A percentile compares a stretch with the other conserved stretches of the same genome.
These are phyloP conservation scores for Alternaria infectoria DNA, from an alignment of 2,329 filamentous ascomycete genomes.

Conservation along the genomic window DNA sequence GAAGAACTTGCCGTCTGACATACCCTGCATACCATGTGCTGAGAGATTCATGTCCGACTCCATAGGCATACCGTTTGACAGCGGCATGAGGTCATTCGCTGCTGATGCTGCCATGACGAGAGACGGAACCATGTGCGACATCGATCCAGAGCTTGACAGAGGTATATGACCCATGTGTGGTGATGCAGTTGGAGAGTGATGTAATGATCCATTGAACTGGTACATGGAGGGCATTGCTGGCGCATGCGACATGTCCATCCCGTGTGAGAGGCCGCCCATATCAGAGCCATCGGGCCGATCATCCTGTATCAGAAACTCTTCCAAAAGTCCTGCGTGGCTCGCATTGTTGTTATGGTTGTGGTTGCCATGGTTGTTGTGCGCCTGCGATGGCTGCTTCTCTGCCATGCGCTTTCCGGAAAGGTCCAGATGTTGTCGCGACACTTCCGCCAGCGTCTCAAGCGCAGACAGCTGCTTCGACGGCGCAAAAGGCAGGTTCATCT, in stretches of 20 bases:
- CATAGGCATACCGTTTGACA: slow-evolving; percentile 41
- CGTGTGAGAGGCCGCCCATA: slow-evolving; percentile 31
- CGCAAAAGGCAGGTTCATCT: slow-evolving; percentile 52
- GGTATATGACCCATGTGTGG: slow-evolving; percentile 44
- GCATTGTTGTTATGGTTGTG: slow-evolving; percentile 19
- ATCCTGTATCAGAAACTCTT: slow-evolving; percentile 49
- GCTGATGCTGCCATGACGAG: slow-evolving; percentile 51
- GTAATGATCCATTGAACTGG: slow-evolving; percentile 46
- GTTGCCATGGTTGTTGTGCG: slow-evolving; percentile 12
- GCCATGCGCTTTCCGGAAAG: slow-evolving; percentile 54
- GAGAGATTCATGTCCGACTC: slow-evolving; percentile 44
- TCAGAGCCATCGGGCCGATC: slow-evolving; percentile 42
- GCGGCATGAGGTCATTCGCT: slow-evolving; percentile 49
- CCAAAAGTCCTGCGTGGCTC: slow-evolving; percentile 39
- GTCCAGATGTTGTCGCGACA: slow-evolving; percentile 76
- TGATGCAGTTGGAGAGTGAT: slow-evolving; percentile 44
- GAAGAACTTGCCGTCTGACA: slow-evolving; percentile 45
- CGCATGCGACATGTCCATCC: slow-evolving; percentile 40
- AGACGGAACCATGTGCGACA: slow-evolving; percentile 46
- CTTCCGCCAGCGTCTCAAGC: slow-evolving; percentile 85
- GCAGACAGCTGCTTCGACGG: slow-evolving; percentile 72
- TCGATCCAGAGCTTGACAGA: slow-evolving; percentile 33
- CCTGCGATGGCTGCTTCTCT: slow-evolving; percentile 36
- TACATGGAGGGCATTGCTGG: slow-evolving; percentile 48
- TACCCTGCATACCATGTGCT: slow-evolving; percentile 28